A percentile compares a stretch with the other conserved stretches of the same genome.
These are phyloP conservation scores for Quercus phellos DNA, from an alignment of 331 rosid species.

Conservation along the genomic window DNA sequence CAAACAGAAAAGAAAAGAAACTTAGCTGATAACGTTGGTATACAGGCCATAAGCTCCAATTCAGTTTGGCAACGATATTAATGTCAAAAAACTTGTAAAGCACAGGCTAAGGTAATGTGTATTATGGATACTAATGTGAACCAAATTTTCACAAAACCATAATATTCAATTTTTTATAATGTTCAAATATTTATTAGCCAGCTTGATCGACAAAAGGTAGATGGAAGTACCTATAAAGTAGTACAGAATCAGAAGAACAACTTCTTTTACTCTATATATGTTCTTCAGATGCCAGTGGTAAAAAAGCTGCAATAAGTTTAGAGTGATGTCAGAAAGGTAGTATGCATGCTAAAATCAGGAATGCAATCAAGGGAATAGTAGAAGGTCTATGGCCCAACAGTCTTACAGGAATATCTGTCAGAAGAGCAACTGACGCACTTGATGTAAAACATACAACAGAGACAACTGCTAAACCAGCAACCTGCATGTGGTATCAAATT, in stretches of 20 bases:
- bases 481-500: constrained; percentile 36
- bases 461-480: constrained; percentile 53
- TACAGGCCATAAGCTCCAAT: neutral
- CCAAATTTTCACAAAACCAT: neutral
- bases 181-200: neutral
- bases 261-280: constrained; percentile 37
- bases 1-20: neutral
- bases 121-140: neutral
- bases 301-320: constrained; percentile 45
- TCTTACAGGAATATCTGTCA: constrained; percentile 62
- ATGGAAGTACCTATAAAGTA: constrained; percentile 47
- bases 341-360: neutral
- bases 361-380: neutral
- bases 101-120: neutral
- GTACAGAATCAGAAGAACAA: constrained; percentile 41
- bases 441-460: constrained; percentile 50
- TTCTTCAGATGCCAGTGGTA: constrained; percentile 46
- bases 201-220: constrained; percentile 9
- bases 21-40: neutral
- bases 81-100: neutral
- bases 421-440: constrained; percentile 54
- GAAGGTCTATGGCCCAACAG: neutral
- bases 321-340: constrained; percentile 15
- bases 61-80: neutral
- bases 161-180: neutral